Conservation (phyloP, 2,329 filamentous ascomycete species). For the Karstenula rhodostoma region DNA sequence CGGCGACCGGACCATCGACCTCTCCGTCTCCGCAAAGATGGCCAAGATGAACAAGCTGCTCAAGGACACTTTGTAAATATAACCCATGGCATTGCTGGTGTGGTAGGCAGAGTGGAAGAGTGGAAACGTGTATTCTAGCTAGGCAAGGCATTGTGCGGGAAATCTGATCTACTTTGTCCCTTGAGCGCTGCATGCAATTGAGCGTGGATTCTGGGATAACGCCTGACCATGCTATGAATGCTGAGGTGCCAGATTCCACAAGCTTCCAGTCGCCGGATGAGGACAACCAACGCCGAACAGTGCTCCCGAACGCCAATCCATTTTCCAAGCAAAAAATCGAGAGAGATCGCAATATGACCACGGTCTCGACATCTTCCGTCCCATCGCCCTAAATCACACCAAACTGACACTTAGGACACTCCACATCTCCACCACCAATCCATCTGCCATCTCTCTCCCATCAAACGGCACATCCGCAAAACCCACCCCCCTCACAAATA, state of each 20-base stretch:
- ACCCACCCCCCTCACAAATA: not conserved
- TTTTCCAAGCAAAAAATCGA: not conserved
- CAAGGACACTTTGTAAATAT: conserved; percentile 90
- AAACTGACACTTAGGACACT: not conserved
- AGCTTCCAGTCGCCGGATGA: not conserved
- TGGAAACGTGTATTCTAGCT: conserved; percentile 48
- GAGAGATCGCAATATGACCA: not conserved
- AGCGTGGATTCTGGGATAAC: not conserved
- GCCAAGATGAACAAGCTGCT: conserved; percentile 99
- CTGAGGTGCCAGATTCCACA: not conserved
- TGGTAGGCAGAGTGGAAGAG: conserved; percentile 20
- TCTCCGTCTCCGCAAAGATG: conserved; percentile 93
- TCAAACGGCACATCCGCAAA: not conserved
- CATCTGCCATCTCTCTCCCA: not conserved
- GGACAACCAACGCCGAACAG: not conserved
- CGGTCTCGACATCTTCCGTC: not conserved
- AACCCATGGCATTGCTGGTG: conserved; percentile 21
- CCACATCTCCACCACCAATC: not conserved
- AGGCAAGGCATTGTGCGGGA: conserved; percentile 28
- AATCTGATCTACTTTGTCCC: conserved; percentile 33
- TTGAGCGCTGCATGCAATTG: not conserved
- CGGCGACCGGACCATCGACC: conserved; percentile 96
- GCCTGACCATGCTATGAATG: not conserved
- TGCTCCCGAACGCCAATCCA: not conserved
- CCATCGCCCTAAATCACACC: not conserved